Base-by-base conservation (phyloP, 345 rosid species). In the Lepidium sativum region DNA sequence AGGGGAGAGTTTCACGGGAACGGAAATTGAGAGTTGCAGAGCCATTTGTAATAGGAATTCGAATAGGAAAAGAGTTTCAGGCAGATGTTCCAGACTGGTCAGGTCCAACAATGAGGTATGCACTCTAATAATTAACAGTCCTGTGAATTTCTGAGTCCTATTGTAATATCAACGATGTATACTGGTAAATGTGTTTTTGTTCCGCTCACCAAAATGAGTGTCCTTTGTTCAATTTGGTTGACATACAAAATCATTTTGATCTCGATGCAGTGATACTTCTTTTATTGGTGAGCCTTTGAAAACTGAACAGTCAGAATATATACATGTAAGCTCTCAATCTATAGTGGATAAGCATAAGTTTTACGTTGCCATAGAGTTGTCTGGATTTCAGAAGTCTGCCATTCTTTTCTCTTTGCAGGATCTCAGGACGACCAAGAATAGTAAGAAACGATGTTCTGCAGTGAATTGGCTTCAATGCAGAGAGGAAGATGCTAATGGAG, bases 381-480 rank as follows among this genome's bases (percentile, higher is more conserved):
- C 29, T 70, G 47, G 43, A 39, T 60, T 58, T 44, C 49, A 37
- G 9, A 52, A 65, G 41, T 23, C 57, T 49, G 53, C 45, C 34
- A 73, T 40, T 60, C 55, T 31, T 76, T 29, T 47, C 56, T 61
- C 56, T 67, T 42, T 63, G 57, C 45, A 88, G 97, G 84, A 68
- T 60, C 42, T 69, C 57, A 75, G 74, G 60, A 63, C 35, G 67
- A 61, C 59, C 53, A 52, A 56, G 38, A 77, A 62, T 25, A 72
- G 63, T 48, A 65, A 64, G 15, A 79, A 63, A 73, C 67, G 63
- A 49, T 58, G 71, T 68, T 63, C 79, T 59, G 71, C 85, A 35
- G 84, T 89, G 42, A 95, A 86, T 50, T 91, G 98, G 99, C 99
- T 95, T 62, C 98, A 88, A 38, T 95, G 99, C 70, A 80, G 76